phyloP scores from a whole-genome alignment of 805 yeast species.

The Pichia occidentalis region DNA sequence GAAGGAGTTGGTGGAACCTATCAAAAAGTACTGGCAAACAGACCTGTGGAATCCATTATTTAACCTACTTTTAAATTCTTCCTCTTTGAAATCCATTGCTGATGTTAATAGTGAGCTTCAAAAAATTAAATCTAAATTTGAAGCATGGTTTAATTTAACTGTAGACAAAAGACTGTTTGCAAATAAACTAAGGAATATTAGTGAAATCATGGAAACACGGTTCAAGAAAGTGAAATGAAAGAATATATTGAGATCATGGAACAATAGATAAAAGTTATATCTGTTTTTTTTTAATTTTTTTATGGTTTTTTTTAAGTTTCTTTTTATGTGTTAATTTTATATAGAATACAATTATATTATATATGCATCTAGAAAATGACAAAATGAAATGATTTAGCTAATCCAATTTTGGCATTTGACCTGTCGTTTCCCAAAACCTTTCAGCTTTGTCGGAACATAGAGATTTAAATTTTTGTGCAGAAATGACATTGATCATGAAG shows the following conservation, averaged over 20 bases:
- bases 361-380: neutral
- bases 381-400: neutral
- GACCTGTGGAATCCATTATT: constrained; percentile 68
- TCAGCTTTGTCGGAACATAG: constrained; percentile 2
- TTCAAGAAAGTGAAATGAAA: constrained; percentile 4
- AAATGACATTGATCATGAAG: neutral
- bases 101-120: constrained; percentile 4
- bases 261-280: neutral
- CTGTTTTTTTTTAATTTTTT: neutral
- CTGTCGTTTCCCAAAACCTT: constrained; percentile 9
- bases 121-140: constrained; percentile 11
- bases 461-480: constrained; percentile 6
- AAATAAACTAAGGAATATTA: constrained; percentile 11
- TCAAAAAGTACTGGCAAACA: constrained; percentile 72
- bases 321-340: no score
- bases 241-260: neutral
- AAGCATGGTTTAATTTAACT: constrained; percentile 17
- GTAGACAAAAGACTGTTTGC: constrained; percentile 11
- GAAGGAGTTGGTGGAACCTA: constrained; percentile 37
- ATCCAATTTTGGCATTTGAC: constrained; percentile 3
- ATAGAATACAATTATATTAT: no score
- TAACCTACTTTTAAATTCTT: constrained; percentile 56
- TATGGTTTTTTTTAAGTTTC: neutral
- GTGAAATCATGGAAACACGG: constrained; percentile 7
- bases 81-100: constrained; percentile 10